Conservation (phyloP, 2,329 filamentous ascomycete genomes). For the Pseudocercospora cruenta region DNA sequence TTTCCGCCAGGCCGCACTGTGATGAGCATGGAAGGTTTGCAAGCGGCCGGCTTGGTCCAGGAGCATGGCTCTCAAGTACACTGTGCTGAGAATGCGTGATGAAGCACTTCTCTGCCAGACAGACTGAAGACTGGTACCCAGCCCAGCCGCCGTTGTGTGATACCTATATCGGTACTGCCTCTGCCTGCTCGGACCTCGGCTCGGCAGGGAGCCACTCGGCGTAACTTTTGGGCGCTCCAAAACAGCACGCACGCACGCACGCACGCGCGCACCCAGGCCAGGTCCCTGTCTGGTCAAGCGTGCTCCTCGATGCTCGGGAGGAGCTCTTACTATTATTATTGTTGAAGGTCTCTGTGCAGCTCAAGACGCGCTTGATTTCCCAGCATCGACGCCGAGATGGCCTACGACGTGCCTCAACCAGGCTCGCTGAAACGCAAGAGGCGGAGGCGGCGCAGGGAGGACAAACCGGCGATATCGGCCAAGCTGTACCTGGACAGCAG, state of each 20-base stretch:
- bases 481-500: constrained; percentile 83
- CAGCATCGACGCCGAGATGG: constrained; percentile 41
- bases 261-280: not conserved
- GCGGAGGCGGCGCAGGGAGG: constrained; percentile 54
- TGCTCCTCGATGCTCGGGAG: not conserved
- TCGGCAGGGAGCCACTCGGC: not conserved
- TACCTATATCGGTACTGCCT: no score
- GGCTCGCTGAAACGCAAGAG: constrained; percentile 57
- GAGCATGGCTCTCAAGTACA: no score
- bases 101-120: not conserved
- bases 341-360: not conserved
- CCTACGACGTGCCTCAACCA: constrained; percentile 46
- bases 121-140: no score
- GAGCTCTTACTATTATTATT: not conserved
- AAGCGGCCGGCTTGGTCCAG: not conserved
- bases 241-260: no score
- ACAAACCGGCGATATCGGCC: constrained; percentile 77
- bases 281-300: not conserved
- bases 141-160: no score
- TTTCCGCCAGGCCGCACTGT: not conserved
- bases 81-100: not conserved
- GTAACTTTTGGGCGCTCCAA: no score
- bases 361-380: not conserved
- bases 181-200: not conserved
- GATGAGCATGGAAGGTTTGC: not conserved